A percentile compares a stretch with the other conserved stretches of the same genome.
These are phyloP conservation scores for Metarhizium sp. DNA, from an alignment of 2,329 filamentous ascomycete species.

Conservation along the genomic window DNA sequence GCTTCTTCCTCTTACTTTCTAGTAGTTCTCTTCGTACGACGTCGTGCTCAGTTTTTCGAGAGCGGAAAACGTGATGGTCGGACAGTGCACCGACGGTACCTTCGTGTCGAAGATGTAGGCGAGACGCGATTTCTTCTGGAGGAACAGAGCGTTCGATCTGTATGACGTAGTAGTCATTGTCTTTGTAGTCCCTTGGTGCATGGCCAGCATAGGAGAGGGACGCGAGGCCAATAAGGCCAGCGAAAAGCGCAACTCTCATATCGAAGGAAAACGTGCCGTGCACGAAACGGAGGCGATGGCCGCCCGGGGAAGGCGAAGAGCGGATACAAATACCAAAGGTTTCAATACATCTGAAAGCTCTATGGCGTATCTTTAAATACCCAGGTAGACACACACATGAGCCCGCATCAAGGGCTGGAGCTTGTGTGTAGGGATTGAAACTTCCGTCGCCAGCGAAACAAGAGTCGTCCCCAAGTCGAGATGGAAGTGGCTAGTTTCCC, in stretches of 20 bases:
- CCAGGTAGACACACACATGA: neutral
- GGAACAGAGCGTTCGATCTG: constrained; percentile 61
- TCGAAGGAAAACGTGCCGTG: constrained; percentile 2
- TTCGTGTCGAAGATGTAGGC: constrained; percentile 70
- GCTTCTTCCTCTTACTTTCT: constrained; percentile 51
- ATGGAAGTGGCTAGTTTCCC: neutral
- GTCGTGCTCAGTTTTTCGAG: constrained; percentile 53
- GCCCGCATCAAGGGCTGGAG: neutral
- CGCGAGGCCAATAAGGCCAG: constrained; percentile 45
- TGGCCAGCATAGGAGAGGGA: constrained; percentile 38
- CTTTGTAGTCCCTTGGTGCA: constrained; percentile 60
- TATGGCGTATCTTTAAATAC: neutral
- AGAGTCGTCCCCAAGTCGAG: neutral
- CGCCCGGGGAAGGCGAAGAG: neutral
- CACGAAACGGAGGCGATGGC: neutral
- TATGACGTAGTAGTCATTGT: constrained; percentile 87
- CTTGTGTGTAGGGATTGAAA: neutral
- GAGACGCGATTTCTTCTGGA: constrained; percentile 59
- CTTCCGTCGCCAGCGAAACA: neutral
- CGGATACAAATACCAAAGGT: neutral
- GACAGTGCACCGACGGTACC: constrained; percentile 69
- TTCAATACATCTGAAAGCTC: neutral
- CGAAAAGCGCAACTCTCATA: constrained; percentile 44
- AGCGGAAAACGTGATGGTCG: constrained; percentile 78
- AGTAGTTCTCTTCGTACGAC: constrained; percentile 45